Percentiles rank a stretch among this genome's conserved stretches.
Conservation (phyloP, 108 stramenopile species). For the Cyclostephanos invisitatus region DNA sequence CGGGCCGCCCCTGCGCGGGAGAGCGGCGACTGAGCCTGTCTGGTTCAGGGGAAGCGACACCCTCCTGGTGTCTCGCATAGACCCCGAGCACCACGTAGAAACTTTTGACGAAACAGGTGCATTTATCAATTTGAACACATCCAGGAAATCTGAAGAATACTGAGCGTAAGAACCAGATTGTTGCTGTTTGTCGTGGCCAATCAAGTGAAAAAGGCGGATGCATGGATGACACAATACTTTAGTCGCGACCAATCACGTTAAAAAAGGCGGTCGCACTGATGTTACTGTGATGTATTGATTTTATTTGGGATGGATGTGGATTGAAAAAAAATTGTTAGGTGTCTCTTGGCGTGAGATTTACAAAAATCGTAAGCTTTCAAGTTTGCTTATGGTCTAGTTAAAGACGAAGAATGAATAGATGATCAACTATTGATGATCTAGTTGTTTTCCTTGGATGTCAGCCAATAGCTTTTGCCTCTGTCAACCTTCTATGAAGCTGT, state of each 20-base stretch:
- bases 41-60: slow-evolving; percentile 29
- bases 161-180: neutral
- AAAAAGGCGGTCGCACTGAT: neutral
- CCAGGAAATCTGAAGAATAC: neutral
- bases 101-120: neutral
- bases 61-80: slow-evolving; percentile 25
- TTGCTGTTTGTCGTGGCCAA: neutral
- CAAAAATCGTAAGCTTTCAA: too few species aligned
- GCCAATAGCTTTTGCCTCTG: too few species aligned
- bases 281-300: neutral
- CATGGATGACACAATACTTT: neutral
- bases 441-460: neutral
- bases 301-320: slow-evolving; percentile 8
- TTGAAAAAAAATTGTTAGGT: neutral
- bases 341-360: neutral
- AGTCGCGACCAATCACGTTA: too few species aligned
- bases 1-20: slow-evolving; percentile 40
- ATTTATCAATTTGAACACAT: slow-evolving; percentile 5
- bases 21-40: slow-evolving; percentile 46
- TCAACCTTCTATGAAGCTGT: neutral
- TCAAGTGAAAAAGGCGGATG: neutral
- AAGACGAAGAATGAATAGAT: too few species aligned
- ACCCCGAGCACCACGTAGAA: slow-evolving; percentile 19
- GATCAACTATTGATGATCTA: too few species aligned
- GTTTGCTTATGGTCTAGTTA: too few species aligned